phyloP scores from a whole-genome alignment of 202 grass and related monocot species.

The Alloteropsis angusta region DNA sequence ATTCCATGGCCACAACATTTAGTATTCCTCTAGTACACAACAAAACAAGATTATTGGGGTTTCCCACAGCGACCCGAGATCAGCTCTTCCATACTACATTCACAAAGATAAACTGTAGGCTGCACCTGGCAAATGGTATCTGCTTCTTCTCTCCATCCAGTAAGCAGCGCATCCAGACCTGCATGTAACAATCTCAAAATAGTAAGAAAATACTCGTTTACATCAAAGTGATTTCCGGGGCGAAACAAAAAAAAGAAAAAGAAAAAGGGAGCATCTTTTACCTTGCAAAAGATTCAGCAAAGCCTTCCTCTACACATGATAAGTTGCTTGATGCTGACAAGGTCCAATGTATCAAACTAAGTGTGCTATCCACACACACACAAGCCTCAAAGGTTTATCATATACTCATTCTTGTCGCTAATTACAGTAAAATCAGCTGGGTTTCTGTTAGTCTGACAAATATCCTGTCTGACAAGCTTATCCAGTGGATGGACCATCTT shows the following conservation, averaged over 20 bases:
- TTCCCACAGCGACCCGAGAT: neutral
- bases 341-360: slow-evolving; percentile 15
- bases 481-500: slow-evolving; percentile 30
- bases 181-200: neutral
- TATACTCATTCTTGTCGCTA: slow-evolving; percentile 62
- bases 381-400: slow-evolving; percentile 32
- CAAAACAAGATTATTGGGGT: slow-evolving; percentile 4
- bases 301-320: neutral
- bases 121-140: neutral
- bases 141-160: neutral
- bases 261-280: neutral
- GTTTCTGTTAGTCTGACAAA: slow-evolving; percentile 68
- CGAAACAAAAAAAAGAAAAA: neutral
- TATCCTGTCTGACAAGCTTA: slow-evolving; percentile 35
- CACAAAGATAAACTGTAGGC: neutral
- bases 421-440: slow-evolving; percentile 63
- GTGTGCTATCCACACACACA: neutral
- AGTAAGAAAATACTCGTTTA: neutral
- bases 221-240: neutral
- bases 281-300: slow-evolving; percentile 8
- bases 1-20: slow-evolving; percentile 11
- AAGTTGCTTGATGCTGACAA: neutral
- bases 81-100: slow-evolving; percentile 3
- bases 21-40: slow-evolving; percentile 9
- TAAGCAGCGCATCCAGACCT: slow-evolving; percentile 8